A percentile compares a stretch with the other conserved stretches of the same genome.
Conservation (phyloP, 345 rosid species). For the Brassica juncea region DNA sequence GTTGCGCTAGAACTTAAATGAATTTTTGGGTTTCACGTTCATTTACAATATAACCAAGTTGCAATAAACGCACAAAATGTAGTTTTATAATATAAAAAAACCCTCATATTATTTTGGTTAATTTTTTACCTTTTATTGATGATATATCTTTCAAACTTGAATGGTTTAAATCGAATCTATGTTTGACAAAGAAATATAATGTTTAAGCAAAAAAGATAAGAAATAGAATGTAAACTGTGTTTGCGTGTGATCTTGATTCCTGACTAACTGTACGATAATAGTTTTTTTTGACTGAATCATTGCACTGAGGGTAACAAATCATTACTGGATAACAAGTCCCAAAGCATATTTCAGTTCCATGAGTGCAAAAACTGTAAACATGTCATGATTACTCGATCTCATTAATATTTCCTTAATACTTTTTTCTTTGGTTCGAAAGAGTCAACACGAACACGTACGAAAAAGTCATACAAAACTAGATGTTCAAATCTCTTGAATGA, state of each 20-base stretch:
- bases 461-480: slow-evolving; percentile 8
- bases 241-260: slow-evolving; percentile 32
- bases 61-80: neutral
- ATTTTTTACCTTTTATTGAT: neutral
- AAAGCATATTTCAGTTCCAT: slow-evolving; percentile 44
- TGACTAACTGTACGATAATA: slow-evolving; percentile 24
- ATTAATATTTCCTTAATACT: neutral
- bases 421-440: slow-evolving; percentile 8
- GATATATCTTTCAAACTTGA: neutral
- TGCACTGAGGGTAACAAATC: slow-evolving; percentile 48
- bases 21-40: neutral
- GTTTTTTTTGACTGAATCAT: slow-evolving; percentile 42
- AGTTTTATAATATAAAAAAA: neutral
- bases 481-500: slow-evolving; percentile 8
- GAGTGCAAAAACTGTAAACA: slow-evolving; percentile 43
- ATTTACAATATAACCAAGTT: neutral
- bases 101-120: neutral
- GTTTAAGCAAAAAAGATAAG: too few relatives aligned
- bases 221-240: slow-evolving; percentile 4
- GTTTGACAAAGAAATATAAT: neutral
- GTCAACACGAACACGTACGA: slow-evolving; percentile 23
- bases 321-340: slow-evolving; percentile 66
- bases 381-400: slow-evolving; percentile 36
- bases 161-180: neutral
- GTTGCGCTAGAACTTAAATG: neutral